Base-by-base conservation (phyloP, 345 rosid genomes). In the Syzygium aromaticum region DNA sequence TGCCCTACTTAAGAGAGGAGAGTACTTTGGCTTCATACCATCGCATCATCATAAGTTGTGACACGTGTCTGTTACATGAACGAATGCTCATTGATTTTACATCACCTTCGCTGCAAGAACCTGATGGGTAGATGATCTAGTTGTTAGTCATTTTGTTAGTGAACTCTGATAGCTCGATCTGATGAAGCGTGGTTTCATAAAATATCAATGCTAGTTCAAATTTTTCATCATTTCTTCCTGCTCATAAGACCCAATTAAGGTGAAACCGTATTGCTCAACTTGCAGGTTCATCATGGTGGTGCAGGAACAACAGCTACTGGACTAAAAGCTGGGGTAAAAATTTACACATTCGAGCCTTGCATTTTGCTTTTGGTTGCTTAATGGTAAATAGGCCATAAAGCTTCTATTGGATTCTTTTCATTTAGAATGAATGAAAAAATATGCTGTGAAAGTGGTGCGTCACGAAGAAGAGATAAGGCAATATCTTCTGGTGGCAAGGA, bases 261-360 rank as follows among this genome's bases (percentile, higher is more conserved):
- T 52, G 27, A 84, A 64, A 53, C 85, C 57, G 27, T 84, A 9
- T 11, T 51, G 86, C 40, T 52, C 14, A 51, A 64, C 30, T 51
- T 90, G 85, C 91, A 98, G 99, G 96, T 98, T 90, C 99, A 98
- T 91, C 99, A 98, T 61, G 99, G 99, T 16, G 99, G 99, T 85
- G 99, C 99, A 53, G 99, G 99, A 89, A 98, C 99, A 52, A 96
- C 99, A 9, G 99, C 99, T 59, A 93, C 98, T 1, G 99, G 99
- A 89, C 92, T 98, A 80, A 94, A 88, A 94, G 97, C 99, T 54
- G 99, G 99, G 95, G 99, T 96, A 96, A 89, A 80, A 23, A 33
- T 88, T 63, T 40, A 33, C 25, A 17, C 46, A 56, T 56, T 67
- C 23, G 46, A 67, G 33, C 73, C 84, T 77, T 86, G 77, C 12